These are phyloP conservation scores for Trichosporon sp. DNA, from an alignment of 1,284 basidiomycete genomes.

Conservation along the genomic window DNA sequence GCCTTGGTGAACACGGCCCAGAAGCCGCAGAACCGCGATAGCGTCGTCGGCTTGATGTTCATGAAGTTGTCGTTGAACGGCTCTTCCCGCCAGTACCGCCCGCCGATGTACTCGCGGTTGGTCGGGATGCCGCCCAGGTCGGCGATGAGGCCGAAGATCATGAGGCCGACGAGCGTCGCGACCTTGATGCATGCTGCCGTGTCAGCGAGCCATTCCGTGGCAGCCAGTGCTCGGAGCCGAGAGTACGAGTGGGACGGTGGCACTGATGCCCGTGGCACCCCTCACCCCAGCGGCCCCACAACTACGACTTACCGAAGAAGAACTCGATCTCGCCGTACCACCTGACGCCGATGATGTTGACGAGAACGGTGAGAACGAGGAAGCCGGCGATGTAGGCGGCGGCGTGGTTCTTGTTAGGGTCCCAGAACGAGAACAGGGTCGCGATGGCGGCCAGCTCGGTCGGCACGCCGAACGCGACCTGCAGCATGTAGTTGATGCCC, in stretches of 20 bases:
- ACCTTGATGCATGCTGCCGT: constrained; percentile 58
- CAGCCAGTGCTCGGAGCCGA: neutral
- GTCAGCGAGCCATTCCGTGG: neutral
- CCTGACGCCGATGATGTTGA: constrained; percentile 19
- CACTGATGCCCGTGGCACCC: neutral
- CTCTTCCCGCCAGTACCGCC: constrained; percentile 60
- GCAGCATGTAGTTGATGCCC: constrained; percentile 60
- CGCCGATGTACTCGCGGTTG: constrained; percentile 48
- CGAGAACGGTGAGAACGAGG: constrained; percentile 11
- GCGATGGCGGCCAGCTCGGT: constrained; percentile 72
- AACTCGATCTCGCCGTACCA: constrained; percentile 48
- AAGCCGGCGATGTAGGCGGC: constrained; percentile 17
- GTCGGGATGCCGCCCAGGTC: constrained; percentile 69
- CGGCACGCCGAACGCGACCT: constrained; percentile 49
- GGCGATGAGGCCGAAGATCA: constrained; percentile 63
- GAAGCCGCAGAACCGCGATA: constrained; percentile 57
- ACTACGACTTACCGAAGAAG: constrained; percentile 54
- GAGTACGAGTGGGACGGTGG: neutral
- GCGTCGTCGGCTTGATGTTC: constrained; percentile 15
- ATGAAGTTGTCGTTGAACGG: constrained; percentile 45
- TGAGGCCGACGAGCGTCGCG: constrained; percentile 55
- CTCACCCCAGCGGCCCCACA: no score
- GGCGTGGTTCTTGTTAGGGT: constrained; percentile 41
- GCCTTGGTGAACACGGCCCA: constrained; percentile 55
- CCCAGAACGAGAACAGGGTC: constrained; percentile 74